These are phyloP conservation scores for Rhazya stricta DNA, from an alignment of 257 asterid genomes.

Conservation along the genomic window DNA sequence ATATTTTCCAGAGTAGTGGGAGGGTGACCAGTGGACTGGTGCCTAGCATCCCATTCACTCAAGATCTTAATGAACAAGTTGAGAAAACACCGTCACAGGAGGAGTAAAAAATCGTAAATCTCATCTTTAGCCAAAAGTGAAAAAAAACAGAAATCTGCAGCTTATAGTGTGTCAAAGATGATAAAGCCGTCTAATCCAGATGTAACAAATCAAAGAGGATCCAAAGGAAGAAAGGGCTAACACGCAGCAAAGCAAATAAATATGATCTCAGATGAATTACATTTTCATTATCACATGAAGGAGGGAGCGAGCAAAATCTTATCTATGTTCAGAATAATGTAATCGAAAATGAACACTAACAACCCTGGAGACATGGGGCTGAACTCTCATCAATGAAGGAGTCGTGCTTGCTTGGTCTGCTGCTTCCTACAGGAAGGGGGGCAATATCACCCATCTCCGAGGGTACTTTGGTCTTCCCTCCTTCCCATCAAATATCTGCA, in stretches of 20 bases:
- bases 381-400: constrained; percentile 4
- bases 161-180: neutral
- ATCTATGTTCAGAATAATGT: constrained; percentile 9
- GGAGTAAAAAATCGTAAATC: neutral
- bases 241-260: neutral
- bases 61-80: too few relatives aligned
- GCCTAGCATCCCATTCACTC: too few relatives aligned
- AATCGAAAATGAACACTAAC: constrained; percentile 19
- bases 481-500: constrained; percentile 93
- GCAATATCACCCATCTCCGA: constrained; percentile 91
- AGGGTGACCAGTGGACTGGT: too few relatives aligned
- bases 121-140: too few relatives aligned
- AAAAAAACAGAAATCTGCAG: constrained; percentile 2
- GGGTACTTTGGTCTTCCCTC: constrained; percentile 90
- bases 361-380: neutral
- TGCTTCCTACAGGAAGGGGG: constrained; percentile 76
- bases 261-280: neutral
- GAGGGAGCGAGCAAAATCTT: neutral
- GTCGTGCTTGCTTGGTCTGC: neutral
- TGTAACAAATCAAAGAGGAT: neutral
- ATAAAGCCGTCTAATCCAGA: neutral
- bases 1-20: neutral
- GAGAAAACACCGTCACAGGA: too few relatives aligned
- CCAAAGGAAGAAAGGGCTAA: neutral
- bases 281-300: constrained; percentile 5